These are phyloP conservation scores for Carex arenaria DNA, from an alignment of 202 grass and related monocot genomes.

Conservation along the genomic window DNA sequence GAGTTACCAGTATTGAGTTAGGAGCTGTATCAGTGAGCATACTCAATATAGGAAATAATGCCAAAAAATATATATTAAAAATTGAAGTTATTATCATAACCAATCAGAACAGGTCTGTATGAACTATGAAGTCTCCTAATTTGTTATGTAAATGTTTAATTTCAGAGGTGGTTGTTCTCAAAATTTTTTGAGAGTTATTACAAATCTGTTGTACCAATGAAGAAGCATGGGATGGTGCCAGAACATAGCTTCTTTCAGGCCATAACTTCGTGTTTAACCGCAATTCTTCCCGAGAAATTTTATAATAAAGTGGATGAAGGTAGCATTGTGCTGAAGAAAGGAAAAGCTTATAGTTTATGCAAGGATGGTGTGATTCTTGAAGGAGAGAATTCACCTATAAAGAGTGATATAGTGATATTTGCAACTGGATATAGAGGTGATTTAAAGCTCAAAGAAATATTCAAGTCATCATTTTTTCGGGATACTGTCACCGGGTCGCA, in stretches of 20 bases:
- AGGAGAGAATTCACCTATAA: constrained; percentile 12
- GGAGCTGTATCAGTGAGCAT: too few species aligned
- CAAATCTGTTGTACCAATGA: constrained; percentile 42
- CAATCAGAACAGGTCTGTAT: not conserved
- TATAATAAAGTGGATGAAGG: constrained; percentile 64
- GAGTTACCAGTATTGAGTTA: not conserved
- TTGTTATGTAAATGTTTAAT: not conserved
- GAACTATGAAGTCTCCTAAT: not conserved
- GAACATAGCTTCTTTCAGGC: constrained; percentile 35
- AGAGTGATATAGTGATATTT: constrained; percentile 58
- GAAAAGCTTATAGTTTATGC: constrained; percentile 39
- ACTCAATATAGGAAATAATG: not conserved
- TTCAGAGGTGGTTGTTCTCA: constrained; percentile 35
- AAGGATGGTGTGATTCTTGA: constrained; percentile 52
- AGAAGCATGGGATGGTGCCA: constrained; percentile 66
- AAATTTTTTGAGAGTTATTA: constrained; percentile 46
- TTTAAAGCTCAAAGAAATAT: constrained; percentile 60
- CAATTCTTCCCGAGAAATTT: constrained; percentile 57
- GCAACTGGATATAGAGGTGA: constrained; percentile 79
- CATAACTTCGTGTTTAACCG: constrained; percentile 36
- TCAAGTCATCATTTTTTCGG: constrained; percentile 38
- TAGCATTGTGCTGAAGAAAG: constrained; percentile 38
- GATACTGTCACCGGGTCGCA: constrained; percentile 40
- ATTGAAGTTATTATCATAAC: not conserved
- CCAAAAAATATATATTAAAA: not conserved